A percentile compares a stretch with the other conserved stretches of the same genome.
phyloP scores from a whole-genome alignment of 2,329 filamentous ascomycete genomes.

The Aspergillus chevalieri region DNA sequence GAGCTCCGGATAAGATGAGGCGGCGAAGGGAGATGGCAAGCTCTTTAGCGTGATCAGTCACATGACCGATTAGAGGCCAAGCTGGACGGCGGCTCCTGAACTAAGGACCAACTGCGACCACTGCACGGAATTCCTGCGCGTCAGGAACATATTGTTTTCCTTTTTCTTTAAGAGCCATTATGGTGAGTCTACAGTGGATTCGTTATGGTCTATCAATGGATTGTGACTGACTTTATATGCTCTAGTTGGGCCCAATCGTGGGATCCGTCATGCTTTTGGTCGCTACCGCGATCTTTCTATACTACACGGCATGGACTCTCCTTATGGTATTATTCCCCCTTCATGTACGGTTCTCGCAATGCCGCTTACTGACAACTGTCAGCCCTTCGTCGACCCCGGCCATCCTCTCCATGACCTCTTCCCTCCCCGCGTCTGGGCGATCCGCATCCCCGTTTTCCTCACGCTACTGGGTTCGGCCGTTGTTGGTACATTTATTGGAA shows the following conservation, averaged over 20 bases:
- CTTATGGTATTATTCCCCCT: constrained; percentile 65
- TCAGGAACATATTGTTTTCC: neutral
- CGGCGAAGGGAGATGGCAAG: constrained; percentile 13
- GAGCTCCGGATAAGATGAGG: constrained; percentile 11
- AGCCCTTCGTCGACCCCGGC: constrained; percentile 96
- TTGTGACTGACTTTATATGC: constrained; percentile 5
- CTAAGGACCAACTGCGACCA: neutral
- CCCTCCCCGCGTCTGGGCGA: constrained; percentile 95
- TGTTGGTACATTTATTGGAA: constrained; percentile 88
- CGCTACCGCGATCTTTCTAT: constrained; percentile 69
- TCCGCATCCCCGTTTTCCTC: constrained; percentile 95
- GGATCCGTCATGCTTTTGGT: constrained; percentile 70
- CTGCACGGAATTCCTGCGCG: neutral
- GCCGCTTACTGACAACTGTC: constrained; percentile 1
- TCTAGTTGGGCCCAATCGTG: constrained; percentile 81
- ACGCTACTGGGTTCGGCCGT: constrained; percentile 87
- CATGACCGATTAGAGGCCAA: constrained; percentile 15
- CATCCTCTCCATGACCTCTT: constrained; percentile 93
- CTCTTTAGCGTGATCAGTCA: constrained; percentile 15
- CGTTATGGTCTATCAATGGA: neutral
- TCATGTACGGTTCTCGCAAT: neutral
- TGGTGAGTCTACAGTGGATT: neutral
- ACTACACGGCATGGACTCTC: constrained; percentile 97
- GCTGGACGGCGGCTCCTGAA: constrained; percentile 5
- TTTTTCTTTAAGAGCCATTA: neutral